Evolutionary conservation across 2,329 filamentous ascomycete genomes (phyloP).

Genomic region (Botrytis fabae): DNA sequence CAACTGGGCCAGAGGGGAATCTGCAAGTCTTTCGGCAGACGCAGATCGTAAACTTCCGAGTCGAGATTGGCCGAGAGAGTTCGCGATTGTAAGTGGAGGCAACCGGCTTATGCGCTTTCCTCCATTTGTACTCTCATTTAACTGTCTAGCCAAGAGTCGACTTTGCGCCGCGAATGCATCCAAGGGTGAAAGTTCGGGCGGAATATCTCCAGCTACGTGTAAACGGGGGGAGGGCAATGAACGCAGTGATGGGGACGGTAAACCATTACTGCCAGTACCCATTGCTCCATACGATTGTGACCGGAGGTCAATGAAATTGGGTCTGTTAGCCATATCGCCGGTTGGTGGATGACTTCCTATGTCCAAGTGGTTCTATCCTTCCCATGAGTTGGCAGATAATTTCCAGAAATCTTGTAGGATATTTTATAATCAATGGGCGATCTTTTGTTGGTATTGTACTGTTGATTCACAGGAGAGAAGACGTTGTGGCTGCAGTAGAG

Average conservation of each 20-base stretch:
- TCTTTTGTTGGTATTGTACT: background rate
- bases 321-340: slow-evolving; percentile 36
- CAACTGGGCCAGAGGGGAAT: slow-evolving; percentile 25
- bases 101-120: slow-evolving; percentile 82
- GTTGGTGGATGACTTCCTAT: slow-evolving; percentile 13
- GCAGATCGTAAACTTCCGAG: slow-evolving; percentile 80
- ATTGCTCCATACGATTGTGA: slow-evolving; percentile 38
- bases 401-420: background rate
- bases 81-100: slow-evolving; percentile 78
- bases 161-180: slow-evolving; percentile 95
- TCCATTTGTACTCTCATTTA: slow-evolving; percentile 73
- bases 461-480: background rate
- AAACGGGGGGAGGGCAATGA: slow-evolving; percentile 62
- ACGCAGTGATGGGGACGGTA: slow-evolving; percentile 33
- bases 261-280: slow-evolving; percentile 29
- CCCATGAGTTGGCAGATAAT: slow-evolving; percentile 10
- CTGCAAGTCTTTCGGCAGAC: slow-evolving; percentile 55
- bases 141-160: slow-evolving; percentile 79
- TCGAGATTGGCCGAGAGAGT: slow-evolving; percentile 75
- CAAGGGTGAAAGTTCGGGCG: slow-evolving; percentile 87
- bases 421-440: background rate
- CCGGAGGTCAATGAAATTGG: slow-evolving; percentile 39
- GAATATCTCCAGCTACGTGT: slow-evolving; percentile 76
- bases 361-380: slow-evolving; percentile 17
- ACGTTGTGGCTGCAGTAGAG: slow-evolving; percentile 21